A percentile compares a stretch with the other conserved stretches of the same genome.
Evolutionary conservation across 2,329 filamentous ascomycete species (phyloP).

Genomic region (Trichoderma lentiforme): DNA sequence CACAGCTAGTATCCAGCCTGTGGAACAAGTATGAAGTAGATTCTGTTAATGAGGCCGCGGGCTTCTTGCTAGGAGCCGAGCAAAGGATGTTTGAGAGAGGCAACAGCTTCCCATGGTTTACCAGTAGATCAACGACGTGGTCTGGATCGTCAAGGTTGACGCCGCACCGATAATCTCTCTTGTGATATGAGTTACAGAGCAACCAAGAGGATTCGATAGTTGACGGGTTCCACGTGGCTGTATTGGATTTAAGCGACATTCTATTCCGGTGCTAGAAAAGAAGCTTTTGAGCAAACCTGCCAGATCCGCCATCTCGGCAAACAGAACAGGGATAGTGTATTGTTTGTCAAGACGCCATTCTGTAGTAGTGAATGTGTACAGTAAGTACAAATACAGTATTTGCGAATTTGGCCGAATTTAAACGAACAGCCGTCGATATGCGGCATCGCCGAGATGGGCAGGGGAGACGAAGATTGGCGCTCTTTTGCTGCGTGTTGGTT

Average conservation of each 20-base stretch:
- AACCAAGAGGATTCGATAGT: background rate
- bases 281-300: background rate
- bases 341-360: background rate
- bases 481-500: background rate
- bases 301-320: background rate
- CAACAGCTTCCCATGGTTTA: too few species aligned
- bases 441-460: background rate
- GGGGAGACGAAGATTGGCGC: background rate
- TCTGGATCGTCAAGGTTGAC: background rate
- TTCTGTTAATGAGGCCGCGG: background rate
- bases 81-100: background rate
- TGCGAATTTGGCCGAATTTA: background rate
- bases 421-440: slow-evolving; percentile 7
- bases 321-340: background rate
- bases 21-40: background rate
- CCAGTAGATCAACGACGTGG: background rate
- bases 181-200: background rate
- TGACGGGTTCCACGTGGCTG: background rate
- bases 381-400: background rate
- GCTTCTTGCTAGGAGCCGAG: background rate
- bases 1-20: background rate
- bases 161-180: background rate
- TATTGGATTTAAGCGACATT: background rate
- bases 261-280: background rate
- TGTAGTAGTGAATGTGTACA: background rate